A percentile compares a stretch with the other conserved stretches of the same genome.
These are phyloP conservation scores for Spathaspora arborariae DNA, from an alignment of 805 yeast species.

Conservation along the genomic window DNA sequence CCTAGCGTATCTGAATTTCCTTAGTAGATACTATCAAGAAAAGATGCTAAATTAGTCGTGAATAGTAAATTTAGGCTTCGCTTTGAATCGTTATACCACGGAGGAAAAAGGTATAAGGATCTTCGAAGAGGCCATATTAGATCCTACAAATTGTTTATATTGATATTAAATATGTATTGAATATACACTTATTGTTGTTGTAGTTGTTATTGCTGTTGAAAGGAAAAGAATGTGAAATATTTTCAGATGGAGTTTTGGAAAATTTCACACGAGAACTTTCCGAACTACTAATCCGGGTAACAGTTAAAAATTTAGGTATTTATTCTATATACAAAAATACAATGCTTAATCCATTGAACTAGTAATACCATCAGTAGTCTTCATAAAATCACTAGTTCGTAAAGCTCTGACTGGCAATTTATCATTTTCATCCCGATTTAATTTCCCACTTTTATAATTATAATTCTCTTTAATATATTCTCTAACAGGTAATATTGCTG, in stretches of 20 bases:
- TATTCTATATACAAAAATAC: neutral
- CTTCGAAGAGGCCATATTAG: conserved; percentile 44
- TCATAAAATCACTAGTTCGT: conserved; percentile 58
- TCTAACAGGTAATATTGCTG: conserved; percentile 84
- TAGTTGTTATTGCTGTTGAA: neutral
- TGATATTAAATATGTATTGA: neutral
- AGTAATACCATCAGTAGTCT: neutral
- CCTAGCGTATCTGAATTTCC: conserved; percentile 15
- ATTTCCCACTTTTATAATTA: conserved; percentile 43
- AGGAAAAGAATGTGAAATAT: neutral
- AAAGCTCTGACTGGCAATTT: conserved; percentile 57
- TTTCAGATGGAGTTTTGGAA: neutral
- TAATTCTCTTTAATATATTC: conserved; percentile 70
- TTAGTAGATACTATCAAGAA: conserved; percentile 9
- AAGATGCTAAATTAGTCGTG: conserved; percentile 17
- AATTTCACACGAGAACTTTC: neutral
- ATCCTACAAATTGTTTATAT: neutral
- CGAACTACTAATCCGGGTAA: neutral
- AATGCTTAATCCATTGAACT: neutral
- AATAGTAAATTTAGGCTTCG: conserved; percentile 34
- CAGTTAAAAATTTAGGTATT: neutral
- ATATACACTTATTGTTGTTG: neutral
- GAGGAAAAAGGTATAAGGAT: conserved; percentile 34
- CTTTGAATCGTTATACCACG: conserved; percentile 47
- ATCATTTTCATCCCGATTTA: conserved; percentile 20